These are phyloP conservation scores for Histomonas meleagridis DNA, from an alignment of 208 protist genomes.

Conservation along the genomic window DNA sequence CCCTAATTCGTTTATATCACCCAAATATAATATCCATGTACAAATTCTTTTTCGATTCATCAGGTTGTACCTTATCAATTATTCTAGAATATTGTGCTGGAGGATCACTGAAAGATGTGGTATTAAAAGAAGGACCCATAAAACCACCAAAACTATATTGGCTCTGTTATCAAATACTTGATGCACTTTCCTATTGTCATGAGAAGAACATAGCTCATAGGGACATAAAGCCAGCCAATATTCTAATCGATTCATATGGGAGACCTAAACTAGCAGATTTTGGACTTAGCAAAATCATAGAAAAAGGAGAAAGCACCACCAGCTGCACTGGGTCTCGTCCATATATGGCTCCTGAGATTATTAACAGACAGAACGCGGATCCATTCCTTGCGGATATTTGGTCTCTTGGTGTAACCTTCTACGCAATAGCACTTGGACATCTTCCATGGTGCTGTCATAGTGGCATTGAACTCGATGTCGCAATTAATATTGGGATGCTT, in stretches of 20 bases:
- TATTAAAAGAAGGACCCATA: no score
- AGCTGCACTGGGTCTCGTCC: not conserved
- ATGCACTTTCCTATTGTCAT: no score
- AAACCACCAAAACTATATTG: no score
- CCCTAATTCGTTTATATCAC: not conserved
- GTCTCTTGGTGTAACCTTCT: not conserved
- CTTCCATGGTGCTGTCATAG: not conserved
- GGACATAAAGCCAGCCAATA: no score
- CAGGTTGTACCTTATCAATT: not conserved
- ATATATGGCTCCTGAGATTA: not conserved
- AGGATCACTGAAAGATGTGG: not conserved
- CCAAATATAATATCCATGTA: conserved; percentile 13
- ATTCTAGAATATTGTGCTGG: conserved; percentile 3
- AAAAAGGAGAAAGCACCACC: not conserved
- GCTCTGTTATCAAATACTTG: no score
- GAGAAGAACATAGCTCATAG: no score
- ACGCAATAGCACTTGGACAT: not conserved
- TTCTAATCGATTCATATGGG: not conserved
- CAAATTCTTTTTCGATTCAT: not conserved
- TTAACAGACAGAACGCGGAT: not conserved
- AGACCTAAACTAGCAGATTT: not conserved
- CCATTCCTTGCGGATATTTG: not conserved
- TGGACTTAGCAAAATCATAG: not conserved
- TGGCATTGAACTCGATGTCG: not conserved
- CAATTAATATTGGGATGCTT: not conserved